A percentile compares a stretch with the other conserved stretches of the same genome.
Conservation (phyloP, 2,329 filamentous ascomycete species). For the Lomentospora prolificans region DNA sequence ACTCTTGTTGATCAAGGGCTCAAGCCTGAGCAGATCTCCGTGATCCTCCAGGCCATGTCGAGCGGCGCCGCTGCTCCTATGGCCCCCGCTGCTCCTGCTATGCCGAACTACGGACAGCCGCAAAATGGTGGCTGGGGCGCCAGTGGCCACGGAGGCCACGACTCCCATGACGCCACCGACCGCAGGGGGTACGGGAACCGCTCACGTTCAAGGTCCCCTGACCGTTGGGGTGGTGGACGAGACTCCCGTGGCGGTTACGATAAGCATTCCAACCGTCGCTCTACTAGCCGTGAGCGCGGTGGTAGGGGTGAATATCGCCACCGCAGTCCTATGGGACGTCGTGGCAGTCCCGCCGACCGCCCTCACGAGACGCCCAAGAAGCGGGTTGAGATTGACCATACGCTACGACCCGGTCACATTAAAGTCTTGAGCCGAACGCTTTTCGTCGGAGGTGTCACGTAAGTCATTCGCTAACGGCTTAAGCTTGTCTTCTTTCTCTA, state of each 20-base stretch:
- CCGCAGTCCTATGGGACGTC: conserved; percentile 67
- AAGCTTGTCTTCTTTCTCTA: conserved; percentile 17
- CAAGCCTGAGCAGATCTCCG: conserved; percentile 65
- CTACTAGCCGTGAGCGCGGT: conserved; percentile 44
- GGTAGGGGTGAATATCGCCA: conserved; percentile 68
- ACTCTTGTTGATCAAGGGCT: conserved; percentile 66
- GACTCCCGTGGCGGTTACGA: conserved; percentile 53
- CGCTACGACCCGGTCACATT: conserved; percentile 66
- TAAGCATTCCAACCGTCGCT: conserved; percentile 63
- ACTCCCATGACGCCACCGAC: neutral
- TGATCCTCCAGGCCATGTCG: conserved; percentile 44
- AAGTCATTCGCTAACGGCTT: conserved; percentile 29
- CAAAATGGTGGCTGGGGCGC: conserved; percentile 20
- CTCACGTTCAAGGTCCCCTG: conserved; percentile 72
- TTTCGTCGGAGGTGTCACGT: conserved; percentile 92
- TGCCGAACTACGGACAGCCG: conserved; percentile 29
- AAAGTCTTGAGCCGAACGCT: conserved; percentile 91
- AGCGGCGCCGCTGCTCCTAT: conserved; percentile 22
- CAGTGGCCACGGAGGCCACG: neutral
- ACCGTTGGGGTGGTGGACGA: conserved; percentile 58
- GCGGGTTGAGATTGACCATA: conserved; percentile 70
- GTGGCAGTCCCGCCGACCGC: conserved; percentile 41
- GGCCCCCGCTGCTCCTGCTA: conserved; percentile 22
- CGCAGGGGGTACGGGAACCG: conserved; percentile 30
- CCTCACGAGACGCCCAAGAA: conserved; percentile 34